Evolutionary conservation across 2,329 filamentous ascomycete genomes (phyloP).

Genomic region (Xylariaceae sp.): DNA sequence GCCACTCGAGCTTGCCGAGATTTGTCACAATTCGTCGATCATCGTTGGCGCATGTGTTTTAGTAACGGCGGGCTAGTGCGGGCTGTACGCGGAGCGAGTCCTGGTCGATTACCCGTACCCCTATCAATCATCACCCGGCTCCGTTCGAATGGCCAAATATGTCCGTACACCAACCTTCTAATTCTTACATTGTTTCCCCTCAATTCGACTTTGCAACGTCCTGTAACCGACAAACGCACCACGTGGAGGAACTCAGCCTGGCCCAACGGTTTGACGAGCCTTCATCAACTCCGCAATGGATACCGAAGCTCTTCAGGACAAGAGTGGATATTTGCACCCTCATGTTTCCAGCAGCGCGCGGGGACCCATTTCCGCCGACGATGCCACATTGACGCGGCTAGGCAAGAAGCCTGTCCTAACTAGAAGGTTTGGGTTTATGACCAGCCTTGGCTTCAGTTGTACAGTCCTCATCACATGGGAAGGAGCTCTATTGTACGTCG

Average conservation of each 20-base stretch:
- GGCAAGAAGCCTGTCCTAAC: conserved; percentile 19
- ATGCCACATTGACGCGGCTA: conserved; percentile 10
- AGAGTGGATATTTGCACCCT: not conserved
- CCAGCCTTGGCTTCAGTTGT: conserved; percentile 20
- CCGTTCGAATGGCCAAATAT: too few relatives aligned
- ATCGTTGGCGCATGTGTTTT: too few relatives aligned
- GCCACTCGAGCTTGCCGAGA: too few relatives aligned
- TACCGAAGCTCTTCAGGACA: not conserved
- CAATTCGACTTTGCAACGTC: too few relatives aligned
- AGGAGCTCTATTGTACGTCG: conserved; percentile 14
- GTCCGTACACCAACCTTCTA: too few relatives aligned
- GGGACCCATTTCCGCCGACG: not conserved
- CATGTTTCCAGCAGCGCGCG: not conserved
- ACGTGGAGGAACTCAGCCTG: not conserved
- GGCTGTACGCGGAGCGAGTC: too few relatives aligned
- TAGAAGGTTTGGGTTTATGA: conserved; percentile 21
- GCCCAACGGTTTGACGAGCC: not conserved
- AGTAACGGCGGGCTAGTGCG: too few relatives aligned
- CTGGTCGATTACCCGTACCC: too few relatives aligned
- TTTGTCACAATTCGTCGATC: too few relatives aligned
- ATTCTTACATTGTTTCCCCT: too few relatives aligned
- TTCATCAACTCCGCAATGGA: not conserved
- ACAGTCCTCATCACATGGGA: conserved; percentile 23
- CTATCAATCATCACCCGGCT: too few relatives aligned
- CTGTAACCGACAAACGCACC: not conserved